Evolutionary conservation across 2,329 filamentous ascomycete genomes (phyloP).

Genomic region (Hymenoscyphus scutula): DNA sequence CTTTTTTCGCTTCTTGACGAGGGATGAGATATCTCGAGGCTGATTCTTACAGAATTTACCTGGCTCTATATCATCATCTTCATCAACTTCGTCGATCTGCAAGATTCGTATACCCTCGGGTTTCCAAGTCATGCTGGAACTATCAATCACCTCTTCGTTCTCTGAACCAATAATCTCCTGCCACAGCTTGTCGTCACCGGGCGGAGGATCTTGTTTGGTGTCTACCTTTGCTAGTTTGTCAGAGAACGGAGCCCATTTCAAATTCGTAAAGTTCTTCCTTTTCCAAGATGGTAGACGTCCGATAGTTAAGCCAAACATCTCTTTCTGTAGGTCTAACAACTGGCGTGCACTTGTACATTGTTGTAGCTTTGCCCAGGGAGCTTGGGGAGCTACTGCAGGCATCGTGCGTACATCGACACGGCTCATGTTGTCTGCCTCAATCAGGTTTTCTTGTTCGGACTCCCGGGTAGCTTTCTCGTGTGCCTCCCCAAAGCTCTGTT

Average conservation of each 20-base stretch:
- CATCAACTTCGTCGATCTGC: slow-evolving; percentile 39
- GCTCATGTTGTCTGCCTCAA: slow-evolving; percentile 39
- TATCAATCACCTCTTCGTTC: slow-evolving; percentile 37
- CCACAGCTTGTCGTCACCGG: slow-evolving; percentile 40
- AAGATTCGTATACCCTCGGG: slow-evolving; percentile 46
- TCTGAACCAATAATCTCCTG: slow-evolving; percentile 38
- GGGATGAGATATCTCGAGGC: slow-evolving; percentile 36
- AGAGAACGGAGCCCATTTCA: slow-evolving; percentile 46
- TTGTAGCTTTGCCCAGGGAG: slow-evolving; percentile 45
- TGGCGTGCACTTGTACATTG: slow-evolving; percentile 14
- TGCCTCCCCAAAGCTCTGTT: slow-evolving; percentile 28
- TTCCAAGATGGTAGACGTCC: slow-evolving; percentile 39
- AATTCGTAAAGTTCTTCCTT: slow-evolving; percentile 40
- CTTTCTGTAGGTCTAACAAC: slow-evolving; percentile 38
- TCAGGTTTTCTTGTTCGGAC: slow-evolving; percentile 35
- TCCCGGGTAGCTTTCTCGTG: slow-evolving; percentile 22
- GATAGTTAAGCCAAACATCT: slow-evolving; percentile 24
- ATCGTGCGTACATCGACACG: slow-evolving; percentile 49
- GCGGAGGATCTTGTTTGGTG: slow-evolving; percentile 39
- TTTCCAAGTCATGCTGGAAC: slow-evolving; percentile 47
- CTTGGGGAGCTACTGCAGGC: slow-evolving; percentile 41
- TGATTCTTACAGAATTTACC: slow-evolving; percentile 24
- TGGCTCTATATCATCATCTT: slow-evolving; percentile 39
- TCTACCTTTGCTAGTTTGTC: slow-evolving; percentile 36
- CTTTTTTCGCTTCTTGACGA: slow-evolving; percentile 42